Evolutionary conservation across 805 yeast genomes (phyloP).

Genomic region (Aciculoconidium aculeatum): DNA sequence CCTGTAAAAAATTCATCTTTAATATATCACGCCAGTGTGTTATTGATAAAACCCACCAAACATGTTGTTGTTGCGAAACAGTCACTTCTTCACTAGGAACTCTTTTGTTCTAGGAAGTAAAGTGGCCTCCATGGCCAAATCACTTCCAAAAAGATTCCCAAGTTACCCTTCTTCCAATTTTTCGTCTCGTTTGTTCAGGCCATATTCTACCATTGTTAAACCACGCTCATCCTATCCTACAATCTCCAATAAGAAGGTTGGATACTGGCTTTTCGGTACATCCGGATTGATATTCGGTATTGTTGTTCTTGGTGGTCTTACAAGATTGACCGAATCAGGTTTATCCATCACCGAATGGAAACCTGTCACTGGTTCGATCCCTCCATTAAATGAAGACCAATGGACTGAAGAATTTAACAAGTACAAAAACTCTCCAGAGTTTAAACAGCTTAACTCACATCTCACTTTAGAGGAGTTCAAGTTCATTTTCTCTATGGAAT

Average conservation of each 20-base stretch:
- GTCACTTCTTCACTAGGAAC: constrained; percentile 2
- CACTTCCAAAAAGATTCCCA: not conserved
- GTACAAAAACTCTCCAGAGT: constrained; percentile 86
- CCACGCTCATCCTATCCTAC: constrained; percentile 6
- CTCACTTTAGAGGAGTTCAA: constrained; percentile 89
- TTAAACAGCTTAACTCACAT: constrained; percentile 80
- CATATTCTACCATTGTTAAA: constrained; percentile 7
- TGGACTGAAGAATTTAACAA: constrained; percentile 84
- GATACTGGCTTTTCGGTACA: constrained; percentile 83
- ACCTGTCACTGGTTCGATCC: constrained; percentile 92
- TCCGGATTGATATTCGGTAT: constrained; percentile 90
- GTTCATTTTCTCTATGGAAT: constrained; percentile 93
- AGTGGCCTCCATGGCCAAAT: not conserved
- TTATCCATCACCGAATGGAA: constrained; percentile 97
- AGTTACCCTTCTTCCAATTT: not conserved
- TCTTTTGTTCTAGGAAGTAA: not conserved
- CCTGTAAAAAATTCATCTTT: too few species aligned
- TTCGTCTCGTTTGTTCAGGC: constrained; percentile 3
- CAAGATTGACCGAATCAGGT: constrained; percentile 94
- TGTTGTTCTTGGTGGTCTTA: constrained; percentile 93
- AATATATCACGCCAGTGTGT: too few species aligned
- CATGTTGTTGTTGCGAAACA: not conserved
- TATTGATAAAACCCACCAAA: too few species aligned
- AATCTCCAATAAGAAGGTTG: constrained; percentile 43
- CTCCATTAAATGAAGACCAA: constrained; percentile 73